A percentile compares a stretch with the other conserved stretches of the same genome.
Conservation (phyloP, 2,329 filamentous ascomycete genomes). For the Penicillium sp. region DNA sequence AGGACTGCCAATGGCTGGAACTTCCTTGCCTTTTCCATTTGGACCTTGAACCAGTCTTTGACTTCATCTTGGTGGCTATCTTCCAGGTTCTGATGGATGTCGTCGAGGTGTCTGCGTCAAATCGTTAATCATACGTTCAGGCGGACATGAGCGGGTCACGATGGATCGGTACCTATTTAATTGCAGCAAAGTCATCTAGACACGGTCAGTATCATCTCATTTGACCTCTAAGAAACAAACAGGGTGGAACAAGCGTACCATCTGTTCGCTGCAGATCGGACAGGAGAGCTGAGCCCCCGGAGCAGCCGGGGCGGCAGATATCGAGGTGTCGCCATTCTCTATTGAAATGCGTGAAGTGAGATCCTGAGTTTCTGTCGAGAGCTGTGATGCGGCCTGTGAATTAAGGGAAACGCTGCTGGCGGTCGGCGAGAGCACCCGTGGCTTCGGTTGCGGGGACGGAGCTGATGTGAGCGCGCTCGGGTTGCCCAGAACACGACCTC, state of each 20-base stretch:
- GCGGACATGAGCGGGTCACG: background rate
- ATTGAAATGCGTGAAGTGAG: conserved; percentile 77
- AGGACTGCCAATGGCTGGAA: conserved; percentile 89
- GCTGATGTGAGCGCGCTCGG: conserved; percentile 72
- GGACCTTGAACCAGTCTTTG: conserved; percentile 94
- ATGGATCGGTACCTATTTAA: conserved; percentile 67
- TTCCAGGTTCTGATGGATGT: conserved; percentile 84
- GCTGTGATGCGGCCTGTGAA: conserved; percentile 68
- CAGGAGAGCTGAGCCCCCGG: conserved; percentile 73
- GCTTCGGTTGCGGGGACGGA: conserved; percentile 43
- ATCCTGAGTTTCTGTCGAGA: conserved; percentile 72
- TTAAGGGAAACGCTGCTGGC: conserved; percentile 74
- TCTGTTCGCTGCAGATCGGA: conserved; percentile 98
- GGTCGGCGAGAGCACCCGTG: conserved; percentile 57
- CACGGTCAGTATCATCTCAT: conserved; percentile 1
- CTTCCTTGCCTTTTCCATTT: conserved; percentile 87
- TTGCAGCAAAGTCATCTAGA: conserved; percentile 82
- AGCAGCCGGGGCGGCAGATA: conserved; percentile 51
- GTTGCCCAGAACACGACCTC: conserved; percentile 85
- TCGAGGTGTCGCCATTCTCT: conserved; percentile 55
- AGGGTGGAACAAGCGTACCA: conserved; percentile 58
- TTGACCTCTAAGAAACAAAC: background rate
- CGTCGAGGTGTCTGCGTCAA: conserved; percentile 68
- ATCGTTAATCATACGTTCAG: conserved; percentile 23
- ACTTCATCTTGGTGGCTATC: conserved; percentile 89